A percentile compares a stretch with the other conserved stretches of the same genome.
phyloP scores from a whole-genome alignment of 2,329 filamentous ascomycete genomes.

The Huntiella abstrusa region DNA sequence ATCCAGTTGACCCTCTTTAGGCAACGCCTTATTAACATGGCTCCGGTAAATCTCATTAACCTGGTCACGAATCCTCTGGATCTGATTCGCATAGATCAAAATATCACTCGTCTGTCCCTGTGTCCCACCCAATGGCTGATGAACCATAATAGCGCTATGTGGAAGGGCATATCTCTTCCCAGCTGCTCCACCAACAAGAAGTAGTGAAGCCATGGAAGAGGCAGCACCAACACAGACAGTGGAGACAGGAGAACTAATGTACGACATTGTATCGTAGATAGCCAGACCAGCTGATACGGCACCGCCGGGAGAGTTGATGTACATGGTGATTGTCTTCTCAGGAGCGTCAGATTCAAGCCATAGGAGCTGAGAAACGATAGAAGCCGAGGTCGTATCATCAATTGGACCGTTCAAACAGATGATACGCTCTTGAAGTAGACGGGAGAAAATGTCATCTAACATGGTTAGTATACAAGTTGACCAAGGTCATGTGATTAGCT shows the following conservation, averaged over 20 bases:
- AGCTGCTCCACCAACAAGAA: conserved; percentile 68
- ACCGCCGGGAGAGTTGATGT: conserved; percentile 92
- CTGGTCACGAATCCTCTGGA: conserved; percentile 66
- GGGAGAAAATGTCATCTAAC: conserved; percentile 54
- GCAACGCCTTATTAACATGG: conserved; percentile 64
- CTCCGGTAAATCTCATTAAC: conserved; percentile 77
- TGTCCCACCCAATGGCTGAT: conserved; percentile 71
- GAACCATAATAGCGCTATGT: conserved; percentile 93
- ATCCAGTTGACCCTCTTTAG: conserved; percentile 55
- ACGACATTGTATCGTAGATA: conserved; percentile 98
- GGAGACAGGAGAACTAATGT: conserved; percentile 80
- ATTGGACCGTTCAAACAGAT: conserved; percentile 84
- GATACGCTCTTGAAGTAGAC: conserved; percentile 72
- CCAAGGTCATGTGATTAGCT: conserved; percentile 18
- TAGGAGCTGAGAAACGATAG: conserved; percentile 84
- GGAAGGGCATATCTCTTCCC: conserved; percentile 78
- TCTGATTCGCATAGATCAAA: conserved; percentile 93
- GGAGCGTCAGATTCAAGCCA: conserved; percentile 96
- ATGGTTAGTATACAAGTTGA: conserved; percentile 1
- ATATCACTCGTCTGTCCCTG: conserved; percentile 59
- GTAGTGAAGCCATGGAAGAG: conserved; percentile 80
- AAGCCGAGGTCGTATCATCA: conserved; percentile 78
- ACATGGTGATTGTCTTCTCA: conserved; percentile 86
- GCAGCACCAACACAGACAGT: conserved; percentile 93
- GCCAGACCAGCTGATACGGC: conserved; percentile 66